Percentiles rank a stretch among this genome's conserved stretches.
These are phyloP conservation scores for Echium plantagineum DNA, from an alignment of 257 asterid genomes.

Conservation along the genomic window DNA sequence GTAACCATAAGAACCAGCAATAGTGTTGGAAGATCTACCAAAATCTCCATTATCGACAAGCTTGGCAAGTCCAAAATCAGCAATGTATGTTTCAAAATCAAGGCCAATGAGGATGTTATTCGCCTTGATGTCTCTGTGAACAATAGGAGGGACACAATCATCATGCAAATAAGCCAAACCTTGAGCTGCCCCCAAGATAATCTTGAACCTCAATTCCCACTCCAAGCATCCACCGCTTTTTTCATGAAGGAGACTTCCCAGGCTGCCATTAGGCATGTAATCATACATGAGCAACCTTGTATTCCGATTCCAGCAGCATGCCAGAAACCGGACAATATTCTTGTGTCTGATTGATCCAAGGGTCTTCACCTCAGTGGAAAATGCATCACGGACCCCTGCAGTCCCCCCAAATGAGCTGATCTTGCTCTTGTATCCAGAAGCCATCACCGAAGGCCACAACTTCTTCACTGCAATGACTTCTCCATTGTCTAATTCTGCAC, in stretches of 20 bases:
- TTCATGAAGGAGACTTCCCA: conserved; percentile 68
- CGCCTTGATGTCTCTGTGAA: conserved; percentile 83
- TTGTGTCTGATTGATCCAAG: conserved; percentile 75
- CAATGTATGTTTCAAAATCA: conserved; percentile 77
- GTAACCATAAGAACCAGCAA: conserved; percentile 84
- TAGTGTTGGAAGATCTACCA: conserved; percentile 53
- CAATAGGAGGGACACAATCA: conserved; percentile 74
- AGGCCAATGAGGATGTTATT: conserved; percentile 70
- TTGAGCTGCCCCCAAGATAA: conserved; percentile 69
- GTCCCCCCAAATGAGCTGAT: conserved; percentile 18
- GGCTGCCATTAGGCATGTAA: conserved; percentile 83
- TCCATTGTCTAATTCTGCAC: conserved; percentile 47
- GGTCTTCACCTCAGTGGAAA: conserved; percentile 71
- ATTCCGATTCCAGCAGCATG: conserved; percentile 71
- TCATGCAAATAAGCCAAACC: conserved; percentile 81
- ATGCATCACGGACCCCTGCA: conserved; percentile 51
- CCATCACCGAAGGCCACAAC: conserved; percentile 48
- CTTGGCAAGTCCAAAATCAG: conserved; percentile 84
- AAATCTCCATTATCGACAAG: conserved; percentile 57
- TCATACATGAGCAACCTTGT: conserved; percentile 79
- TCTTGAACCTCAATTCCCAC: conserved; percentile 68
- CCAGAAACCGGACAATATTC: conserved; percentile 71
- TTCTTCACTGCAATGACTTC: conserved; percentile 67
- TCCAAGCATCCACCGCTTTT: conserved; percentile 51
- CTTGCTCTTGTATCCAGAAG: conserved; percentile 20